These are phyloP conservation scores for Chalciporus piperatoides DNA, from an alignment of 1,284 basidiomycete species.

Conservation along the genomic window DNA sequence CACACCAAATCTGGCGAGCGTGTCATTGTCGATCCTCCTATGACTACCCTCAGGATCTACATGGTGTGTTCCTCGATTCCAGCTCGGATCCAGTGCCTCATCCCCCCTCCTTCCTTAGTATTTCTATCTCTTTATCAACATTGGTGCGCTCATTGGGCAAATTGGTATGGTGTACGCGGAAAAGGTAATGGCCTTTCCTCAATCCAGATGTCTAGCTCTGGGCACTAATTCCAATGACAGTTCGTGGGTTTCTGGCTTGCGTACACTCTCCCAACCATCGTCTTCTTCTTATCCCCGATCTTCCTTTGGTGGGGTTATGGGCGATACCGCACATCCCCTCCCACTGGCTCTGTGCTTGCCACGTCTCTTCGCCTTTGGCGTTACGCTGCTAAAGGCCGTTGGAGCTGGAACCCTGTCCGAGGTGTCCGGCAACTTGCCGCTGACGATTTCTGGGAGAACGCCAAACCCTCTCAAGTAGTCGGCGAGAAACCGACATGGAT, in stretches of 20 bases:
- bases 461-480: constrained; percentile 58
- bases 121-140: constrained; percentile 78
- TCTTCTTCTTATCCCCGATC: constrained; percentile 69
- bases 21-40: constrained; percentile 76
- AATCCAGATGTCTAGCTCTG: not conserved
- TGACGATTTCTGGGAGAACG: constrained; percentile 75
- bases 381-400: constrained; percentile 50
- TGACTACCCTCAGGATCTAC: constrained; percentile 71
- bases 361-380: constrained; percentile 49
- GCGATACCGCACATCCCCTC: constrained; percentile 65
- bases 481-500: constrained; percentile 59
- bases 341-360: constrained; percentile 73
- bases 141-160: constrained; percentile 71
- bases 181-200: constrained; percentile 41
- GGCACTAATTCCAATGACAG: constrained; percentile 23
- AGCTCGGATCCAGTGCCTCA: not conserved
- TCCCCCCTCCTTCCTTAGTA: constrained; percentile 40
- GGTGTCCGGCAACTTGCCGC: constrained; percentile 49
- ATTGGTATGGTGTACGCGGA: constrained; percentile 71
- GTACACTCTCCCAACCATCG: constrained; percentile 62
- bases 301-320: constrained; percentile 67
- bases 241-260: constrained; percentile 73
- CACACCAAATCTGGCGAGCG: constrained; percentile 62
- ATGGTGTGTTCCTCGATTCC: constrained; percentile 45
- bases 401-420: constrained; percentile 54